Conservation (phyloP, 257 asterid genomes). For the Primulina eburnea region DNA sequence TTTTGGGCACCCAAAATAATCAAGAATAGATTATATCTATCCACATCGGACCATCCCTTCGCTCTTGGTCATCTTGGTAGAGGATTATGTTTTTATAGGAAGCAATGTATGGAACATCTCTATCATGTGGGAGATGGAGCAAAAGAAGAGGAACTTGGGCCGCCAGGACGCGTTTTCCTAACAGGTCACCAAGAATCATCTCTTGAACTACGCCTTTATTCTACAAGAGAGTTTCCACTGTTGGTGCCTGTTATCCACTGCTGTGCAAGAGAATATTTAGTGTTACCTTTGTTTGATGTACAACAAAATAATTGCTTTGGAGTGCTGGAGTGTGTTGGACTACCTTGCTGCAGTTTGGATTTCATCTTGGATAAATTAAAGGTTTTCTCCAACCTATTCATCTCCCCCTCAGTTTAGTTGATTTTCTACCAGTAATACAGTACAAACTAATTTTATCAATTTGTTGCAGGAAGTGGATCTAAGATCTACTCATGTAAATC, state of each 20-base stretch:
- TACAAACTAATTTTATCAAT: no score
- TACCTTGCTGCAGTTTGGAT: no score
- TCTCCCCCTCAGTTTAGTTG: no score
- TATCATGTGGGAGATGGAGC: constrained; percentile 15
- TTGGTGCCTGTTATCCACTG: constrained; percentile 5
- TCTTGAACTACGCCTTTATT: background rate
- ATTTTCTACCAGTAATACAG: no score
- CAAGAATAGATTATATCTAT: no score
- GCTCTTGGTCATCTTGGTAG: background rate
- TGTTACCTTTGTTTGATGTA: constrained; percentile 13
- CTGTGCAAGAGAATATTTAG: background rate
- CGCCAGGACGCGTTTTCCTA: constrained; percentile 14
- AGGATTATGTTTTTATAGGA: constrained; percentile 16
- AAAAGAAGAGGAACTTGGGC: constrained; percentile 18
- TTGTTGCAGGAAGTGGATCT: no score
- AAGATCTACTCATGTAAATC: no score
- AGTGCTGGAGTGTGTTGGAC: constrained; percentile 15
- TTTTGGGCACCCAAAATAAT: no score
- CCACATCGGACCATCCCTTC: constrained; percentile 2
- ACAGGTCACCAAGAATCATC: background rate
- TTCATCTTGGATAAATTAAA: no score
- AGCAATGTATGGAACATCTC: background rate
- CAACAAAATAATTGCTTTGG: background rate
- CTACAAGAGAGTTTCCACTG: constrained; percentile 19
- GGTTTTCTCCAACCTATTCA: no score